Percentiles rank a stretch among this genome's conserved stretches.
Evolutionary conservation across 2,329 filamentous ascomycete genomes (phyloP).

Genomic region (Exophiala lecanii-corni): DNA sequence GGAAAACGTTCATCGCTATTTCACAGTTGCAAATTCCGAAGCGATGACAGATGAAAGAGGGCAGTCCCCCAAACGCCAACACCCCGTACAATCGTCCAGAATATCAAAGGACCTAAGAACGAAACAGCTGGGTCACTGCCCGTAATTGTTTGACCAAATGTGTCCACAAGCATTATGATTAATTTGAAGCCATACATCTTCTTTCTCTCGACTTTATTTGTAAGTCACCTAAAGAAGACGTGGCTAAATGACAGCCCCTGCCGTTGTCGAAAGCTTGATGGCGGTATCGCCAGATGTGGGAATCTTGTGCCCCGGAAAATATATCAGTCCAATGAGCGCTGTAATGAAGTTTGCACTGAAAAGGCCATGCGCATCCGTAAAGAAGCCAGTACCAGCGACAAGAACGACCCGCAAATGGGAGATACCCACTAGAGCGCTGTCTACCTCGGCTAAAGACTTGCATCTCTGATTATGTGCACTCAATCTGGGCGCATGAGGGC

Average conservation of each 20-base stretch:
- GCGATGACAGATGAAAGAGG: slow-evolving; percentile 4
- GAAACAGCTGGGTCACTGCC: slow-evolving; percentile 52
- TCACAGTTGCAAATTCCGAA: slow-evolving; percentile 1
- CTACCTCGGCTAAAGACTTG: slow-evolving; percentile 2
- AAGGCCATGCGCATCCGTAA: slow-evolving; percentile 71
- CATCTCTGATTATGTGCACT: neutral
- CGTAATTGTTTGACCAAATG: slow-evolving; percentile 65
- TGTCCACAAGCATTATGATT: slow-evolving; percentile 74
- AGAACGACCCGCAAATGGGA: slow-evolving; percentile 72
- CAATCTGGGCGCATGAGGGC: neutral
- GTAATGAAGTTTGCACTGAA: slow-evolving; percentile 70
- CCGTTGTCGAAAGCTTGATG: slow-evolving; percentile 79
- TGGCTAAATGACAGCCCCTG: slow-evolving; percentile 79
- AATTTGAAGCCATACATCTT: slow-evolving; percentile 80
- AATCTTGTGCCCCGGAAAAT: slow-evolving; percentile 61
- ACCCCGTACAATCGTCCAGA: slow-evolving; percentile 1
- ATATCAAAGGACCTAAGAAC: slow-evolving; percentile 2
- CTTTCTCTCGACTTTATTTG: slow-evolving; percentile 72
- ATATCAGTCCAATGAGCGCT: slow-evolving; percentile 72
- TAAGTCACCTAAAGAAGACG: slow-evolving; percentile 70
- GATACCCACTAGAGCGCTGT: slow-evolving; percentile 43
- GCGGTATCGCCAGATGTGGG: slow-evolving; percentile 67
- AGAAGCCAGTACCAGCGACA: slow-evolving; percentile 80
- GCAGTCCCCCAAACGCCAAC: neutral
- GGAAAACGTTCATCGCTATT: too few relatives aligned